A percentile compares a stretch with the other conserved stretches of the same genome.
Evolutionary conservation across 345 rosid species (phyloP).

Genomic region (Dimocarpus longan): DNA sequence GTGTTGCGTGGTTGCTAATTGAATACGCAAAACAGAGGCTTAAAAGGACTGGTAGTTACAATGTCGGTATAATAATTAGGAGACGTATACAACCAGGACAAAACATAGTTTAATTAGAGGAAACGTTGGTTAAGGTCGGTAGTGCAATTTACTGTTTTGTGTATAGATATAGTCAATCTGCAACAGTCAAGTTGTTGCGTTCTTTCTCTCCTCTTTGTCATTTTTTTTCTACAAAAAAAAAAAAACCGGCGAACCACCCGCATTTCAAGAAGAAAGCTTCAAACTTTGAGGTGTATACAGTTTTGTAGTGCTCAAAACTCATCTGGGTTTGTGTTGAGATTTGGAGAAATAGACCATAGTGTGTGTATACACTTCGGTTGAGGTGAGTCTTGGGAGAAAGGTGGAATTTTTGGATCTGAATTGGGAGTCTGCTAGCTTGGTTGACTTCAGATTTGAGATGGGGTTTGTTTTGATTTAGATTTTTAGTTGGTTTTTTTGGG

Average conservation of each 20-base stretch:
- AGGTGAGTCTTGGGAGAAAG: conserved; percentile 19
- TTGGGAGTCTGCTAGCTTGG: conserved; percentile 30
- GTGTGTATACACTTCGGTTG: background rate
- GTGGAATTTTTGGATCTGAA: conserved; percentile 44
- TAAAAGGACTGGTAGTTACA: background rate
- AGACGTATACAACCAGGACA: background rate
- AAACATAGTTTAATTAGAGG: background rate
- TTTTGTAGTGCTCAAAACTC: background rate
- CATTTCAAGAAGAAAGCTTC: background rate
- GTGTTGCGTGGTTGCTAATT: background rate
- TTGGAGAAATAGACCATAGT: background rate
- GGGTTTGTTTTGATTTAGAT: conserved; percentile 34
- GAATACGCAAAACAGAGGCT: background rate
- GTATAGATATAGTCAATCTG: background rate
- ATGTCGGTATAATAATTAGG: conserved; percentile 2
- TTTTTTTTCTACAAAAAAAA: background rate
- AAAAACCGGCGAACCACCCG: background rate
- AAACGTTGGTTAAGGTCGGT: conserved; percentile 17
- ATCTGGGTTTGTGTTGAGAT: background rate
- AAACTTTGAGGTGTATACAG: background rate
- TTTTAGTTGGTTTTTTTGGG: background rate
- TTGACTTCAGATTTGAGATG: conserved; percentile 34
- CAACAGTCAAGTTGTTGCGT: background rate
- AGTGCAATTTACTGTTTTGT: background rate
- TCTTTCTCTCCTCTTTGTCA: background rate